Evolutionary conservation across 805 yeast genomes (phyloP), one percentile per base, ranked within the genome.

Genomic region (Pichia cabralensis): DNA sequence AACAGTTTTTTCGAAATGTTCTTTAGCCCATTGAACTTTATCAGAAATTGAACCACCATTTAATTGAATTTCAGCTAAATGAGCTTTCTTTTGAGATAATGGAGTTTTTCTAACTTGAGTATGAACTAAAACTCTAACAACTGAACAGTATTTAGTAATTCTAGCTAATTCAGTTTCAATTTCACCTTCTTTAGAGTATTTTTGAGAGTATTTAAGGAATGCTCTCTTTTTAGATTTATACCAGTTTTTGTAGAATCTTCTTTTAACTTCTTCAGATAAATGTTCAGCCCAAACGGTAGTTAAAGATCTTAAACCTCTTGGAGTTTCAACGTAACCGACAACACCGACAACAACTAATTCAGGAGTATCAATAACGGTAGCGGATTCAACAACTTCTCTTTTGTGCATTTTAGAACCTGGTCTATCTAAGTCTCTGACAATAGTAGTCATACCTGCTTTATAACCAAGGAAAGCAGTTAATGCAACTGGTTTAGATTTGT

Each of bases 191-290:
- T 78, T 75, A 57, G 96, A 82, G 81, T 88, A 89, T 79, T 92
- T 89, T 69, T 92, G 81, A 68, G 97, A 81, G 85, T 92, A 92
- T 75, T 89, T 88, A 83, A 97, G 83, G 94, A 92, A 92, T 62
- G 98, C 98, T 89, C 88, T 88, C 95, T 92, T 92, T 89, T 92
- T 92, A 57, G 96, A 80, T 80, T 88, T 88, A 95, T 84, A 92
- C 98, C 98, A 92, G 95, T 89, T 92, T 85, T 88, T 92, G 96
- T 92, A 92, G 95, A 92, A 92, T 78, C 96, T 85, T 80, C 98
- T 85, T 83, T 80, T 89, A 71, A 92, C 78, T 74, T 92, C 98
- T 67, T 92, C 98, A 62, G 95, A 82, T 65, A 92, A 79, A 75
- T 92, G 98, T 79, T 92, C 97, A 63, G 98, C 98, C 98, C 98